Evolutionary conservation across 2,329 filamentous ascomycete genomes (phyloP), one percentile per base, ranked within the genome.

Genomic region (Colletotrichum lentis): DNA sequence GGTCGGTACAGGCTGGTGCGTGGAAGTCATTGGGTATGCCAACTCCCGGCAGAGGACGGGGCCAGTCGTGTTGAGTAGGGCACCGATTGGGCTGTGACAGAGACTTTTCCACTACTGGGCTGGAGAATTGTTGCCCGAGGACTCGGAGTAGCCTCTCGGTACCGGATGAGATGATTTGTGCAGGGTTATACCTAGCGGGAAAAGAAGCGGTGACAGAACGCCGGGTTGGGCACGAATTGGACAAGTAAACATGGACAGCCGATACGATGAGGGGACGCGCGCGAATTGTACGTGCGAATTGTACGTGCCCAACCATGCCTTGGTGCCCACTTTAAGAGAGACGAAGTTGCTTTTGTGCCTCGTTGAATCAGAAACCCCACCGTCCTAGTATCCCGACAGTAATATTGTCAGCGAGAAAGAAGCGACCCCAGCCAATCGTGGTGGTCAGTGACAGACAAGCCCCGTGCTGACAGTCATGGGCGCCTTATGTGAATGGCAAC

Each of bases 151-250:
- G 71, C 73, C 71, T 71, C 72, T 58, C 58, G 57, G 69, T 71
- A 62, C 73, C 72, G 71, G 71, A 72, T 72, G 71, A 72, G 74
- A 73, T 67, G 72, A 66, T 64, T 60, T 64, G 71, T 75, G 73
- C 76, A 77, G 76, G 76, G 76, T 71, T 77, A 73, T 74, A 73
- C 76, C 76, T 72, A 72, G 76, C 71, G 76, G 71, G 67, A 70
- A 62, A 73, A 76, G 72, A 72, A 77, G 76, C 76, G 76, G 76
- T 77, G 70, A 71, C 70, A 70, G 59, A 52, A 70, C 37, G 62
- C 58, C 52, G 70, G 68, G 68, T 70, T 70, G 69, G 70, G 70
- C 70, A 71, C 65, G 55, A 71, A 71, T 61, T 64, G 44, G 66
- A 66, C 66, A 69, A 66, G 64, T 50, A 69, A 69, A 68, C 53